Evolutionary conservation across 345 rosid species (phyloP).

Genomic region (Balakata baccata): DNA sequence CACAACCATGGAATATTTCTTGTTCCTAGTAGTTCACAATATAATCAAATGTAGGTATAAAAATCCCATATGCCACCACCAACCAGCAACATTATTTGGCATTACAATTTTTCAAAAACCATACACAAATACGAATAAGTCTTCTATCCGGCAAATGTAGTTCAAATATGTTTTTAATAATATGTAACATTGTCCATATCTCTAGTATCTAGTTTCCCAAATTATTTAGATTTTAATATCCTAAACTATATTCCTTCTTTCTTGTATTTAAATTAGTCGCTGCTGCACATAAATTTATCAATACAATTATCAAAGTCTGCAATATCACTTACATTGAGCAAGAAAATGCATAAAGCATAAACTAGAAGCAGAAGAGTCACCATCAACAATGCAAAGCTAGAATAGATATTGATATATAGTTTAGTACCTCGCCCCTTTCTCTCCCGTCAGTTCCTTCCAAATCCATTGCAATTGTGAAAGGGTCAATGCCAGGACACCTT

Average conservation of each 20-base stretch:
- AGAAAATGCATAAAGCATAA: constrained; percentile 5
- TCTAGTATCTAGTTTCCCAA: no score
- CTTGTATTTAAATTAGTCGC: no score
- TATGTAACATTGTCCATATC: no score
- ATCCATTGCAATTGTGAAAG: constrained; percentile 71
- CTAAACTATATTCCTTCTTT: no score
- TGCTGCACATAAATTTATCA: no score
- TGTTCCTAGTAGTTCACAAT: not conserved
- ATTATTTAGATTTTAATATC: no score
- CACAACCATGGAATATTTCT: not conserved
- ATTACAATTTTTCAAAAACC: not conserved
- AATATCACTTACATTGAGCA: not conserved
- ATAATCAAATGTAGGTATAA: not conserved
- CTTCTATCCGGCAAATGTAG: no score
- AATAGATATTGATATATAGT: not conserved
- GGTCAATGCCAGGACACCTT: constrained; percentile 61
- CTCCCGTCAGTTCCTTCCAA: constrained; percentile 84
- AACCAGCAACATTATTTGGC: not conserved
- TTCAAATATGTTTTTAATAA: no score
- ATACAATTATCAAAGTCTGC: no score
- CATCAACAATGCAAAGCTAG: not conserved
- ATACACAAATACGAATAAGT: not conserved
- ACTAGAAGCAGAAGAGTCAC: not conserved
- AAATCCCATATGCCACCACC: not conserved
- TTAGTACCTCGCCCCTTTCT: constrained; percentile 79